Evolutionary conservation across 768 basidiomycete genomes (phyloP).

Genomic region (Clitopilus hobsonii): DNA sequence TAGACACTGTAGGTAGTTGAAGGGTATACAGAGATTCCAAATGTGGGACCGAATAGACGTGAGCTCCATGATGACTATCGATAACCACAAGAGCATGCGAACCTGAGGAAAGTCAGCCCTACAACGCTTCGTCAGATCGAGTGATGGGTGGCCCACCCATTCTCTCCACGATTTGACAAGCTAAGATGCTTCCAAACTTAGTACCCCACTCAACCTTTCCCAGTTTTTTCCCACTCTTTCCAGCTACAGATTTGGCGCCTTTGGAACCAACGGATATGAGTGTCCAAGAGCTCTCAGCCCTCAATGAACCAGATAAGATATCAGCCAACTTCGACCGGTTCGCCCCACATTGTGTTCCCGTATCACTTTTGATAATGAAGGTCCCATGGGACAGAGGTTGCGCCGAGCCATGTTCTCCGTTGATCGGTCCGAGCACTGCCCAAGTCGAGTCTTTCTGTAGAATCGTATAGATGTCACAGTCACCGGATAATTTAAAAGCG

Average conservation of each 20-base stretch:
- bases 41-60: constrained; percentile 61
- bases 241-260: constrained; percentile 49
- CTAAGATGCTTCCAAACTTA: constrained; percentile 45
- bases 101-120: constrained; percentile 21
- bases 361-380: constrained; percentile 53
- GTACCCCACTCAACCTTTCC: constrained; percentile 62
- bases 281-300: constrained; percentile 14
- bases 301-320: constrained; percentile 21
- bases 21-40: constrained; percentile 52
- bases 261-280: constrained; percentile 50
- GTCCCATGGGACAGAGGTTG: constrained; percentile 41
- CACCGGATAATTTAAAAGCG: constrained; percentile 53
- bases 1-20: constrained; percentile 26
- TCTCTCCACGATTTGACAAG: constrained; percentile 53
- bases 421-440: not conserved
- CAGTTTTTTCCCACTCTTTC: constrained; percentile 63
- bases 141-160: constrained; percentile 40
- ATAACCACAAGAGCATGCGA: constrained; percentile 53
- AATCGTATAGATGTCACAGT: constrained; percentile 52
- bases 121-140: not conserved
- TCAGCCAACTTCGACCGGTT: constrained; percentile 37
- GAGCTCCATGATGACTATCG: constrained; percentile 41
- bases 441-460: not conserved
- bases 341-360: constrained; percentile 40
- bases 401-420: constrained; percentile 29